Conservation (phyloP, 495 filamentous ascomycete genomes). For the Aspergillus carlsbadensis region DNA sequence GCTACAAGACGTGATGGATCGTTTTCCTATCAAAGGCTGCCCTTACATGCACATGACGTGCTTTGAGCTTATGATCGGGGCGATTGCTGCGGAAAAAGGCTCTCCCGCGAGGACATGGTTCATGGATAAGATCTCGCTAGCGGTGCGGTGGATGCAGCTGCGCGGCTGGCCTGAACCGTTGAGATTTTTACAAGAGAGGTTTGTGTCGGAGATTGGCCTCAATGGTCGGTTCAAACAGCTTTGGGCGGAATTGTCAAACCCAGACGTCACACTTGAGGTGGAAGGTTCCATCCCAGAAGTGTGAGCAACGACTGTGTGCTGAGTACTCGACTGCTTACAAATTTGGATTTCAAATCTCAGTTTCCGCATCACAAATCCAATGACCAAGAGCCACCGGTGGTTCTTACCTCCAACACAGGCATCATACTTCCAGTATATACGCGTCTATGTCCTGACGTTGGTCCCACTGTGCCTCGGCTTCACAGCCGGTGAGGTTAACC, state of each 20-base stretch:
- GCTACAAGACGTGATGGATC: conserved; percentile 15
- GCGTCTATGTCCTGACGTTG: too few species aligned
- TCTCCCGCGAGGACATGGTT: conserved; percentile 24
- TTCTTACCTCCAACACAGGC: too few species aligned
- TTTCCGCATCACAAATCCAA: too few species aligned
- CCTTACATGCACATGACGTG: conserved; percentile 24
- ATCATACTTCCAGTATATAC: too few species aligned
- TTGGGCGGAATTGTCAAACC: background rate
- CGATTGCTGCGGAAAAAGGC: conserved; percentile 19
- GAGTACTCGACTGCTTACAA: too few species aligned
- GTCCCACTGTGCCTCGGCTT: too few species aligned
- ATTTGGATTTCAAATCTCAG: too few species aligned
- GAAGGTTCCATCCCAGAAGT: background rate
- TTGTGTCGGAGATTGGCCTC: background rate
- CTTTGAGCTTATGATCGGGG: conserved; percentile 24
- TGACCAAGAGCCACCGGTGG: too few species aligned
- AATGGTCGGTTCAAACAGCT: background rate
- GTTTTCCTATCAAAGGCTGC: conserved; percentile 20
- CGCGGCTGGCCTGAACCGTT: conserved; percentile 13
- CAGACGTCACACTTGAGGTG: background rate
- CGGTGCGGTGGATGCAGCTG: conserved; percentile 17
- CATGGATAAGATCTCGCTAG: conserved; percentile 16
- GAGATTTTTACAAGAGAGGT: background rate
- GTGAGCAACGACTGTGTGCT: too few species aligned
- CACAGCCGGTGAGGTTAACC: too few species aligned